These are phyloP conservation scores for Pestalotiopsis sp. DNA, from an alignment of 2,329 filamentous ascomycete genomes.

Conservation along the genomic window DNA sequence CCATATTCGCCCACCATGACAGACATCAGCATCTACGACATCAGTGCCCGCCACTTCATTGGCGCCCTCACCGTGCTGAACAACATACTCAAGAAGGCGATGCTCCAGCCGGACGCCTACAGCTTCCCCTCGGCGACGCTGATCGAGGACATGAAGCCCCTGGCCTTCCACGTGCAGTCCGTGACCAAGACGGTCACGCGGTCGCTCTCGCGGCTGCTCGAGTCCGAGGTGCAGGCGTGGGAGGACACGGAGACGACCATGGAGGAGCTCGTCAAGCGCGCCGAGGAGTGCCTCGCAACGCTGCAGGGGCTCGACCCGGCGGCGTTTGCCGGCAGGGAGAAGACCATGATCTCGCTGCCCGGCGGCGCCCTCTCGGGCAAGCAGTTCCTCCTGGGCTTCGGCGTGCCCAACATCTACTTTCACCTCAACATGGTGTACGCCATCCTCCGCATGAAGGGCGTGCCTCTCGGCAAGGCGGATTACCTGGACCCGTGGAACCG, in stretches of 20 bases:
- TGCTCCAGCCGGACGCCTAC: neutral
- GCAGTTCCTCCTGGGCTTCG: slow-evolving; percentile 33
- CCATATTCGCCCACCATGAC: neutral
- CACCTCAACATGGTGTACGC: slow-evolving; percentile 58
- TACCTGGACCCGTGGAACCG: neutral
- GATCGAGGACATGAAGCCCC: slow-evolving; percentile 5
- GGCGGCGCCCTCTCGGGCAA: neutral
- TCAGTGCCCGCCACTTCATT: neutral
- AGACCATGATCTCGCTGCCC: neutral
- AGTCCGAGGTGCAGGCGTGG: slow-evolving; percentile 4
- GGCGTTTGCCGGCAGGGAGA: neutral
- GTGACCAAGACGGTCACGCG: neutral
- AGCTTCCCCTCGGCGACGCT: neutral
- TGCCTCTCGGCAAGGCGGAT: slow-evolving; percentile 59
- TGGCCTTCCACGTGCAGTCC: slow-evolving; percentile 8
- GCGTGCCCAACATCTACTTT: slow-evolving; percentile 62
- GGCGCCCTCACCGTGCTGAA: neutral
- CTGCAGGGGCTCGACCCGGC: neutral
- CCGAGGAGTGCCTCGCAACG: neutral
- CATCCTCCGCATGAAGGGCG: slow-evolving; percentile 59
- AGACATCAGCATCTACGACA: neutral
- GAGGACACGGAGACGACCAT: slow-evolving; percentile 8
- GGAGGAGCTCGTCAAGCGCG: slow-evolving; percentile 1
- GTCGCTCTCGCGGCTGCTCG: slow-evolving; percentile 1
- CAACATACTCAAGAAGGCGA: neutral